Conservation (phyloP, 345 rosid genomes). For the Erodium maritimum region DNA sequence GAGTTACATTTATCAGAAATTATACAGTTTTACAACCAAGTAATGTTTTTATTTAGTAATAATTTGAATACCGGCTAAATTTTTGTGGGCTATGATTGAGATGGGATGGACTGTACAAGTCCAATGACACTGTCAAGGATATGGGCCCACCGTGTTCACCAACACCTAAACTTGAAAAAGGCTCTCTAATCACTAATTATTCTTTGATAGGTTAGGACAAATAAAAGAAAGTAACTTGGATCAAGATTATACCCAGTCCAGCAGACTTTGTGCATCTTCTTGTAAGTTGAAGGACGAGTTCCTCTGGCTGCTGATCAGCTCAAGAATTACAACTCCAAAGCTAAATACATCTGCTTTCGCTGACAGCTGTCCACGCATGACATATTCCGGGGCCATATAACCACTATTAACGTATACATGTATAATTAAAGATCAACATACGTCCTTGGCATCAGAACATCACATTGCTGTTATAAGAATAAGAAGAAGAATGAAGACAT, state of each 20-base stretch:
- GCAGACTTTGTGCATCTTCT: slow-evolving; percentile 45
- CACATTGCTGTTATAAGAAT: not conserved
- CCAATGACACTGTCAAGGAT: too few relatives aligned
- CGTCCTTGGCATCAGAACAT: not conserved
- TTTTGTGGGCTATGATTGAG: not conserved
- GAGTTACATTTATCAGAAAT: not conserved
- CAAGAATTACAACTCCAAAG: slow-evolving; percentile 88
- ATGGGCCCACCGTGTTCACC: not conserved
- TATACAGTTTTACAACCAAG: too few relatives aligned
- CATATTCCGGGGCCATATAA: slow-evolving; percentile 96
- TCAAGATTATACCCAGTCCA: slow-evolving; percentile 71
- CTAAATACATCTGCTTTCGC: slow-evolving; percentile 88
- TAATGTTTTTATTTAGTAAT: too few relatives aligned
- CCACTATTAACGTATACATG: slow-evolving; percentile 42
- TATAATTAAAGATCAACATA: not conserved
- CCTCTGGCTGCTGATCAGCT: slow-evolving; percentile 72
- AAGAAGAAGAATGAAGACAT: slow-evolving; percentile 17
- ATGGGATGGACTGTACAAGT: too few relatives aligned
- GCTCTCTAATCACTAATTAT: not conserved
- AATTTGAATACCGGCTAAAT: too few relatives aligned
- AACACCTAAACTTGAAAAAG: not conserved
- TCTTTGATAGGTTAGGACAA: not conserved
- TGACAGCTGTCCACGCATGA: slow-evolving; percentile 71
- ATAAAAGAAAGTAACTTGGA: not conserved
- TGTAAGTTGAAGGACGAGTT: slow-evolving; percentile 46